These are phyloP conservation scores for Talaromyces amestolkiae DNA, from an alignment of 2,329 filamentous ascomycete species.

Conservation along the genomic window DNA sequence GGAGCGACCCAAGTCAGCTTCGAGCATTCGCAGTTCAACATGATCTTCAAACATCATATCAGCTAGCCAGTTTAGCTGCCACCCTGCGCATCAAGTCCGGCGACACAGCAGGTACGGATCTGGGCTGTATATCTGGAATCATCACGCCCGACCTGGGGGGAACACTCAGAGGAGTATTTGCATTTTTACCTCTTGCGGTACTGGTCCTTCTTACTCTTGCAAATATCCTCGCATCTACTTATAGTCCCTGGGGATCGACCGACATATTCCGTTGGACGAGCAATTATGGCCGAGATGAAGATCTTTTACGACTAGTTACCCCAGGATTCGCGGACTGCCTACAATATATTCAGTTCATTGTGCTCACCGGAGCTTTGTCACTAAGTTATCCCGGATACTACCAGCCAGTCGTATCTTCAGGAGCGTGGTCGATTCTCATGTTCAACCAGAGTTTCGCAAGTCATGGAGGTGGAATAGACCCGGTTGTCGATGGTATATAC, in stretches of 20 bases:
- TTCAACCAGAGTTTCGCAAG: conserved; percentile 90
- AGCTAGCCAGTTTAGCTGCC: conserved; percentile 76
- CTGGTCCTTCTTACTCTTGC: conserved; percentile 77
- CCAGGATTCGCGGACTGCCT: conserved; percentile 95
- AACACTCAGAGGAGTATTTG: conserved; percentile 65
- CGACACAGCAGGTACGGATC: conserved; percentile 58
- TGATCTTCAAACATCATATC: conserved; percentile 76
- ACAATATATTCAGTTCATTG: conserved; percentile 92
- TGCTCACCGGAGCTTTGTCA: conserved; percentile 80
- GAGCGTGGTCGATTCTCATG: conserved; percentile 83
- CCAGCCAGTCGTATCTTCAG: conserved; percentile 84
- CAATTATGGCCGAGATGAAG: conserved; percentile 92
- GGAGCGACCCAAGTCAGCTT: conserved; percentile 52
- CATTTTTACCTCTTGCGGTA: conserved; percentile 73
- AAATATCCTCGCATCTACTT: conserved; percentile 79
- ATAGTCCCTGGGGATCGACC: conserved; percentile 88
- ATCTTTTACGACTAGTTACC: conserved; percentile 85
- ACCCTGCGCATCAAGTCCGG: conserved; percentile 75
- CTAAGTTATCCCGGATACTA: conserved; percentile 92
- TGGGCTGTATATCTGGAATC: conserved; percentile 78
- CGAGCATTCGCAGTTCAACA: conserved; percentile 72
- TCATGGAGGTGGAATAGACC: conserved; percentile 62
- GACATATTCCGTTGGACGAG: conserved; percentile 96
- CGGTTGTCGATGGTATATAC: conserved; percentile 82
- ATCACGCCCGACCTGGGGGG: conserved; percentile 79